phyloP scores from a whole-genome alignment of 805 yeast species.

The Schwanniomyces pseudopolymorphus region DNA sequence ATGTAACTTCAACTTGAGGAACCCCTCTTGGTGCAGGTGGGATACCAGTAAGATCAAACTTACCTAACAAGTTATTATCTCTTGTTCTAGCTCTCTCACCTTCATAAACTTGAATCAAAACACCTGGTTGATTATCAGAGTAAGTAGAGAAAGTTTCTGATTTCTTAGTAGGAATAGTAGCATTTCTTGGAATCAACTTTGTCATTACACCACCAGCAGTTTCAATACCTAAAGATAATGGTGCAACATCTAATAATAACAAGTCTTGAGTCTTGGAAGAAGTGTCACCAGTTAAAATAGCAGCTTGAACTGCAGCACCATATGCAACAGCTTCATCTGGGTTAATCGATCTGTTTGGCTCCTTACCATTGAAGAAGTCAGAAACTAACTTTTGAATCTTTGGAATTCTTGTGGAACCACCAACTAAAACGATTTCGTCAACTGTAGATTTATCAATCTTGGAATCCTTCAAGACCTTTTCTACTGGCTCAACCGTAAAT shows the following conservation, averaged over 20 bases:
- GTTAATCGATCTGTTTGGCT: conserved; percentile 93
- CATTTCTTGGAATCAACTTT: conserved; percentile 96
- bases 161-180: conserved; percentile 96
- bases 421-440: conserved; percentile 90
- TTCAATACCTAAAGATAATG: conserved; percentile 95
- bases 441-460: conserved; percentile 87
- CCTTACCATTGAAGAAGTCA: conserved; percentile 96
- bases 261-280: conserved; percentile 95
- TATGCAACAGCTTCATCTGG: conserved; percentile 99
- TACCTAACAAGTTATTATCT: conserved; percentile 96
- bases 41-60: conserved; percentile 93
- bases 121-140: conserved; percentile 99
- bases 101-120: conserved; percentile 92
- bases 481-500: conserved; percentile 92
- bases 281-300: conserved; percentile 93
- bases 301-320: conserved; percentile 99
- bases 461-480: conserved; percentile 88
- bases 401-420: conserved; percentile 99
- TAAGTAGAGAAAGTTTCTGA: conserved; percentile 95
- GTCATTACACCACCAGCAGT: conserved; percentile 99
- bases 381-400: conserved; percentile 93
- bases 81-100: conserved; percentile 97
- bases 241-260: conserved; percentile 94
- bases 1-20: conserved; percentile 96
- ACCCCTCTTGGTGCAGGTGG: conserved; percentile 99